A percentile compares a stretch with the other conserved stretches of the same genome.
These are phyloP conservation scores for Acephala macrosclerotiorum DNA, from an alignment of 2,329 filamentous ascomycete species.

Conservation along the genomic window DNA sequence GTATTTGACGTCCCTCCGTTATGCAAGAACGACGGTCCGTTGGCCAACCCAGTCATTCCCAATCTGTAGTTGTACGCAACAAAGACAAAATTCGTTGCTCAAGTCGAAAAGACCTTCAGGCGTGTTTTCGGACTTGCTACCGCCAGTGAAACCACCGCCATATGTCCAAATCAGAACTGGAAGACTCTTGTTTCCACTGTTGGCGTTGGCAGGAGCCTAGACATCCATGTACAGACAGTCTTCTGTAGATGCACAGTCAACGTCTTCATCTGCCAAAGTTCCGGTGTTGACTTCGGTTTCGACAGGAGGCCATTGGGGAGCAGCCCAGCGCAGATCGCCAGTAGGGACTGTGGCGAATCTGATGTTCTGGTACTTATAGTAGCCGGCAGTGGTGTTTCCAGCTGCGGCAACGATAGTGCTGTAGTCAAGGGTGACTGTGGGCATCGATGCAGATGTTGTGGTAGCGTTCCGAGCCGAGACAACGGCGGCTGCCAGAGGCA, in stretches of 20 bases:
- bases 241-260: constrained; percentile 44
- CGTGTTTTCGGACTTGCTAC: constrained; percentile 44
- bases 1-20: constrained; percentile 41
- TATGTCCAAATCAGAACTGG: constrained; percentile 45
- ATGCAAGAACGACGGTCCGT: constrained; percentile 40
- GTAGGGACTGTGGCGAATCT: constrained; percentile 46
- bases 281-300: constrained; percentile 46
- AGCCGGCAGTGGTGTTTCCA: constrained; percentile 23
- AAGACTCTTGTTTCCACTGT: constrained; percentile 38
- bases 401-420: constrained; percentile 21
- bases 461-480: background rate
- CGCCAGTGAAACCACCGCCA: constrained; percentile 42
- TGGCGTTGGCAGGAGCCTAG: constrained; percentile 41
- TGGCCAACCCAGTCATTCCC: constrained; percentile 43
- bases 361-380: constrained; percentile 45
- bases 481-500: background rate
- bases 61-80: constrained; percentile 46
- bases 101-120: constrained; percentile 46
- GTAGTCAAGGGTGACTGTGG: constrained; percentile 29
- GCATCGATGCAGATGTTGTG: constrained; percentile 5
- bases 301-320: constrained; percentile 45
- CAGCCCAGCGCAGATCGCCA: constrained; percentile 45
- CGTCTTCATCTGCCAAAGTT: constrained; percentile 42
- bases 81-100: constrained; percentile 42
- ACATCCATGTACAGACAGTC: constrained; percentile 42